phyloP scores from a whole-genome alignment of 345 rosid genomes.

The Psidium friedrichsthalianum region DNA sequence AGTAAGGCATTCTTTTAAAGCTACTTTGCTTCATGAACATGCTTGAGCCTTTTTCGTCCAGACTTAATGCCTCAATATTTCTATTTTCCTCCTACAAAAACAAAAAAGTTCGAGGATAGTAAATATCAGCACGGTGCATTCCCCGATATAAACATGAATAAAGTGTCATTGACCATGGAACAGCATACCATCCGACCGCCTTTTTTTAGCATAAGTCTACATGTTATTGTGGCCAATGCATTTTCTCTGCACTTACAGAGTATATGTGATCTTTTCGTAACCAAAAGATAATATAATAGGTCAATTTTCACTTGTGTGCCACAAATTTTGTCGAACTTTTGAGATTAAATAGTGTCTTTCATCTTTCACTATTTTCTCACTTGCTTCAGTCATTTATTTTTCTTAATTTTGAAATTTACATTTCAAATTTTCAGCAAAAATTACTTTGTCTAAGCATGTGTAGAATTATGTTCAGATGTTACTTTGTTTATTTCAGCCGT shows the following conservation, averaged over 20 bases:
- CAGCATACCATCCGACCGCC: background rate
- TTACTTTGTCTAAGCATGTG: background rate
- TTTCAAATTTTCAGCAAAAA: background rate
- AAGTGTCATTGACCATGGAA: background rate
- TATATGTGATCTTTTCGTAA: background rate
- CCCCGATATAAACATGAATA: background rate
- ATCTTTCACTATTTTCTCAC: background rate
- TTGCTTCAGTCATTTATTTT: too few species aligned
- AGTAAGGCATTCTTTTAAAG: background rate
- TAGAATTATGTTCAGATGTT: too few species aligned
- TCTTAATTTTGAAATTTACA: background rate
- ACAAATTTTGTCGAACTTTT: background rate
- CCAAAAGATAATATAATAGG: background rate
- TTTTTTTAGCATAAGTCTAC: fast-evolving
- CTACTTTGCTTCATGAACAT: fast-evolving
- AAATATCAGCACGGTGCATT: background rate
- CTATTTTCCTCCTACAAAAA: background rate
- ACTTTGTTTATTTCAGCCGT: fast-evolving
- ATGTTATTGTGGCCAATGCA: background rate
- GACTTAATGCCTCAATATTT: background rate
- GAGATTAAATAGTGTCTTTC: too few species aligned
- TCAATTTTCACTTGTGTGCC: background rate
- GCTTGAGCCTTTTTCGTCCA: background rate
- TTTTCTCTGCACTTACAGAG: background rate
- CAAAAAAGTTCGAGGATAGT: background rate